phyloP scores from a whole-genome alignment of 805 yeast species.

The Schwanniomyces polymorphus region DNA sequence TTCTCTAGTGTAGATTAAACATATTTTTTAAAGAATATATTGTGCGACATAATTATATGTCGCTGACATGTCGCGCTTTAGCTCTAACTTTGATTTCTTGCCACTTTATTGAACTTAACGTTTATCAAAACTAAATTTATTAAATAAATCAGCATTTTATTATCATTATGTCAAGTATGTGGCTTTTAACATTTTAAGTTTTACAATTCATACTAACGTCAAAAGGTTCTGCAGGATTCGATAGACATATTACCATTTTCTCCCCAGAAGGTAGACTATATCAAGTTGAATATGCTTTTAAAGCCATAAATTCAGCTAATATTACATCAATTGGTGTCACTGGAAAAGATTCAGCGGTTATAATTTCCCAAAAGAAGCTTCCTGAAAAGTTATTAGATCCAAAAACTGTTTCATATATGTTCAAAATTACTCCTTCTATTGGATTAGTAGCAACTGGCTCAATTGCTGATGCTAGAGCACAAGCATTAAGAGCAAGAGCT shows the following conservation, averaged over 20 bases:
- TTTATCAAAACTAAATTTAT: not conserved
- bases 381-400: constrained; percentile 94
- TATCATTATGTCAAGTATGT: constrained; percentile 27
- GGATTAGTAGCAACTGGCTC: constrained; percentile 95
- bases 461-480: constrained; percentile 91
- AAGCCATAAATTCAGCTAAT: constrained; percentile 91
- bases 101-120: constrained; percentile 2
- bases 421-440: constrained; percentile 73
- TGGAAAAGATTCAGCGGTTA: constrained; percentile 83
- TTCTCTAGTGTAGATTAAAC: not conserved
- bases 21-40: not conserved
- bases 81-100: not conserved
- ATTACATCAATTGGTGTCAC: constrained; percentile 85
- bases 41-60: constrained; percentile 2
- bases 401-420: constrained; percentile 79
- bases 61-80: not conserved
- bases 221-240: constrained; percentile 87
- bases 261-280: constrained; percentile 97
- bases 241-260: constrained; percentile 97
- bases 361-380: constrained; percentile 92
- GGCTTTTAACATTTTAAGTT: no score
- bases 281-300: constrained; percentile 97
- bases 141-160: not conserved
- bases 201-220: constrained; percentile 38
- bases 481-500: constrained; percentile 86